Conservation (phyloP, 2,329 filamentous ascomycete species). For the Zopfia rhizophila region DNA sequence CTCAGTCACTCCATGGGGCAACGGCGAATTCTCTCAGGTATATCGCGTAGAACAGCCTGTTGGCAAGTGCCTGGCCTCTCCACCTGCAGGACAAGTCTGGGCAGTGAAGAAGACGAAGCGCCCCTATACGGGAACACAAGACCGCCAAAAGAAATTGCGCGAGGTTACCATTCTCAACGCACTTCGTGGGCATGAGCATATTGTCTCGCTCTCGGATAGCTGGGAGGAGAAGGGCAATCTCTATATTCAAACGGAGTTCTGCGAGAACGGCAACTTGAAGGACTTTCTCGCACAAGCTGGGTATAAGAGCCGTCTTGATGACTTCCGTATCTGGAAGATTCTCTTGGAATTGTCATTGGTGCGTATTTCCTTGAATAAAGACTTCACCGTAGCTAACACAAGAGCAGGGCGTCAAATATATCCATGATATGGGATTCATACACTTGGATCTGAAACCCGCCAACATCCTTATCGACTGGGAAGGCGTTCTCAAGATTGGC, state of each 20-base stretch:
- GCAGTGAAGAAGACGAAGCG: slow-evolving; percentile 94
- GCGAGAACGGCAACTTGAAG: slow-evolving; percentile 91
- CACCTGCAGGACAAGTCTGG: slow-evolving; percentile 66
- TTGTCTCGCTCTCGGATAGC: slow-evolving; percentile 83
- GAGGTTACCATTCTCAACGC: slow-evolving; percentile 83
- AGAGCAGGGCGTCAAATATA: slow-evolving; percentile 81
- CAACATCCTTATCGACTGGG: slow-evolving; percentile 83
- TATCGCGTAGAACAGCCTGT: slow-evolving; percentile 75
- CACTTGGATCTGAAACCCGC: slow-evolving; percentile 88
- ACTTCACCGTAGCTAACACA: slow-evolving; percentile 39
- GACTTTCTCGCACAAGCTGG: slow-evolving; percentile 86
- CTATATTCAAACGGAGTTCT: slow-evolving; percentile 98
- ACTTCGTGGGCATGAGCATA: slow-evolving; percentile 83
- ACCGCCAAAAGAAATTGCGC: slow-evolving; percentile 83
- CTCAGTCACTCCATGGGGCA: slow-evolving; percentile 81
- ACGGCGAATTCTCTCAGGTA: slow-evolving; percentile 93
- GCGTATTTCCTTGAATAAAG: slow-evolving; percentile 52
- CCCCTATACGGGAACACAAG: slow-evolving; percentile 78
- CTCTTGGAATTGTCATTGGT: slow-evolving; percentile 85
- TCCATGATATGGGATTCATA: slow-evolving; percentile 88
- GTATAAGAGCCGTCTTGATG: slow-evolving; percentile 85
- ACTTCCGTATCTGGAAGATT: slow-evolving; percentile 99
- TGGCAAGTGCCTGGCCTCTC: slow-evolving; percentile 36
- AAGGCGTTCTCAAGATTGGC: slow-evolving; percentile 84
- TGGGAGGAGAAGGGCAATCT: slow-evolving; percentile 89